A percentile compares a stretch with the other conserved stretches of the same genome.
These are phyloP conservation scores for Xylariaceae sp. DNA, from an alignment of 2,329 filamentous ascomycete genomes.

Conservation along the genomic window DNA sequence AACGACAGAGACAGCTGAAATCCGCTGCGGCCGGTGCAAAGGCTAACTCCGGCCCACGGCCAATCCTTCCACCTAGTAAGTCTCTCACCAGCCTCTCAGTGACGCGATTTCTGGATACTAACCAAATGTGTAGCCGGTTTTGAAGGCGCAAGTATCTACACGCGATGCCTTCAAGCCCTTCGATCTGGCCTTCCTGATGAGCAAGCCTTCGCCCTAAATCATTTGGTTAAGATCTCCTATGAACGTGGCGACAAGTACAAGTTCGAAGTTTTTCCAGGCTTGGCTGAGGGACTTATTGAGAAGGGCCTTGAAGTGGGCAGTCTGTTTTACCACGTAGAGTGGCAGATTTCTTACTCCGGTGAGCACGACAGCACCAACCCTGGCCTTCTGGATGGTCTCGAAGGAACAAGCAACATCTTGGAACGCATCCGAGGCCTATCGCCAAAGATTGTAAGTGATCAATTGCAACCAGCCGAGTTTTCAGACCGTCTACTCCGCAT, in stretches of 20 bases:
- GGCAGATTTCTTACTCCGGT: slow-evolving; percentile 66
- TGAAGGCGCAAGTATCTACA: slow-evolving; percentile 84
- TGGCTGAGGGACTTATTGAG: slow-evolving; percentile 82
- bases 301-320: slow-evolving; percentile 74
- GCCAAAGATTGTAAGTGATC: slow-evolving; percentile 55
- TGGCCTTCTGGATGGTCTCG: slow-evolving; percentile 46
- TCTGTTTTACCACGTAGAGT: slow-evolving; percentile 77
- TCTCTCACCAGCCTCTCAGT: slow-evolving; percentile 21
- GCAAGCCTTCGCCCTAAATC: slow-evolving; percentile 87
- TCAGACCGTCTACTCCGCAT: slow-evolving; percentile 67
- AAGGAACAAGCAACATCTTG: slow-evolving; percentile 69
- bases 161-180: slow-evolving; percentile 77
- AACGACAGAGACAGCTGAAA: slow-evolving; percentile 45
- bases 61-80: slow-evolving; percentile 59
- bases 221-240: slow-evolving; percentile 90
- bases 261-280: slow-evolving; percentile 83
- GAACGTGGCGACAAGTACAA: slow-evolving; percentile 94
- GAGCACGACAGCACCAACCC: slow-evolving; percentile 50
- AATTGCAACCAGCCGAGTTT: slow-evolving; percentile 68
- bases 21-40: slow-evolving; percentile 34
- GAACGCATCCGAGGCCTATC: slow-evolving; percentile 63
- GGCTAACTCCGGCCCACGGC: slow-evolving; percentile 41
- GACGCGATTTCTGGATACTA: slow-evolving; percentile 13
- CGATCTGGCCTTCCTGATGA: slow-evolving; percentile 74
- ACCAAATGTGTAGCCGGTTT: slow-evolving; percentile 45